phyloP scores from a whole-genome alignment of 306 rosid species.

The Carpinus viminea region DNA sequence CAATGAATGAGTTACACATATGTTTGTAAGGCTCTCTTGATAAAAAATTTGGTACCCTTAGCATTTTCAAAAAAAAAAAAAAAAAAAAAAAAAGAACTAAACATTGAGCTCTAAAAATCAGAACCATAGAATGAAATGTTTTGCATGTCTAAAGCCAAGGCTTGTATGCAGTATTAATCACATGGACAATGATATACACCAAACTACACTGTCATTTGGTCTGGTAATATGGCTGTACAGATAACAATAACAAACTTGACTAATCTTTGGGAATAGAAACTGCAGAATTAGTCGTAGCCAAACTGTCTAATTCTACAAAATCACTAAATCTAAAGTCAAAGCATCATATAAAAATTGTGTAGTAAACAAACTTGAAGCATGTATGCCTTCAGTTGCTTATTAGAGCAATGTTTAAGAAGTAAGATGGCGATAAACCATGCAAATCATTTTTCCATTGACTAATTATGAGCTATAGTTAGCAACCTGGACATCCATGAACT shows the following conservation, averaged over 20 bases:
- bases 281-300: background rate
- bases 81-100: background rate
- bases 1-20: too few species aligned
- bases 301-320: background rate
- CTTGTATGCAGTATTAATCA: background rate
- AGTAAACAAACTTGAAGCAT: background rate
- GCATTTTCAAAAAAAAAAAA: too few species aligned
- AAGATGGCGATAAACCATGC: background rate
- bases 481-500: constrained; percentile 2
- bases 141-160: background rate
- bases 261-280: background rate
- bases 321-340: background rate
- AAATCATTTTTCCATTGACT: background rate
- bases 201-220: constrained; percentile 7
- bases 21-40: too few species aligned
- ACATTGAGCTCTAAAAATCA: background rate
- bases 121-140: background rate
- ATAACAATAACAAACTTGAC: background rate
- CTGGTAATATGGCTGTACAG: background rate
- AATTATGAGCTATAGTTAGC: background rate
- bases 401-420: background rate
- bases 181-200: background rate
- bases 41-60: too few species aligned
- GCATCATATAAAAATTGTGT: background rate
- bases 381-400: background rate